Conservation (phyloP, 331 rosid species). For the Rhamnella rubrinervis region DNA sequence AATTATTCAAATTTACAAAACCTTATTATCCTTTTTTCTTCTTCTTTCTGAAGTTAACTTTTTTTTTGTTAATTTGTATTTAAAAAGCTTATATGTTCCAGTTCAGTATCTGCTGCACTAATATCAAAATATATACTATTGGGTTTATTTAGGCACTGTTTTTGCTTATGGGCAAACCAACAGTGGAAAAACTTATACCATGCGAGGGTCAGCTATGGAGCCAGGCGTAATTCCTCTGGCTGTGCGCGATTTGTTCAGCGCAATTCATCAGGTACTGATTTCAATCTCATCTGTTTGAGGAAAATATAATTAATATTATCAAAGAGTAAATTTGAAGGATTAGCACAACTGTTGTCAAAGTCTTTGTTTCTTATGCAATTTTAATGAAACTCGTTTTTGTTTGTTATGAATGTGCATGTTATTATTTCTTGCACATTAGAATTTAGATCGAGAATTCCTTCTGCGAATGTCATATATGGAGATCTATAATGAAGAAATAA, state of each 20-base stretch:
- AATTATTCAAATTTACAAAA: not conserved
- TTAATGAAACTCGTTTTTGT: not conserved
- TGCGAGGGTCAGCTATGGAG: slow-evolving; percentile 74
- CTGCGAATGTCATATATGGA: slow-evolving; percentile 98
- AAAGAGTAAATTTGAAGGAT: not conserved
- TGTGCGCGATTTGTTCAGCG: slow-evolving; percentile 59
- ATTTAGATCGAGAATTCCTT: slow-evolving; percentile 84
- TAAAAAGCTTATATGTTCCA: not conserved
- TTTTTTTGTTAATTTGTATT: not conserved
- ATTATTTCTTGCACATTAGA: slow-evolving; percentile 40
- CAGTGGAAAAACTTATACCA: slow-evolving; percentile 90
- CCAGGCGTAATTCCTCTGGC: slow-evolving; percentile 91
- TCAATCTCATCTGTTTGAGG: not conserved
- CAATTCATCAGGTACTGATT: slow-evolving; percentile 55
- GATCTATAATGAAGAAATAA: slow-evolving; percentile 91
- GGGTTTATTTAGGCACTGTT: slow-evolving; percentile 62
- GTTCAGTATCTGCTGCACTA: not conserved
- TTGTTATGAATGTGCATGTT: not conserved
- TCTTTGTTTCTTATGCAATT: not conserved
- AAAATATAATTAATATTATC: not conserved
- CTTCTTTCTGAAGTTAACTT: slow-evolving; percentile 8
- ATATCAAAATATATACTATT: not conserved
- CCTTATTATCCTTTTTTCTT: not conserved
- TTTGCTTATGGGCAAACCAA: slow-evolving; percentile 97
- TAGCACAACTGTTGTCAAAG: not conserved